Percentiles rank a stretch among this genome's conserved stretches.
Conservation (phyloP, 2,329 filamentous ascomycete genomes). For the Diplocarpon rosae region DNA sequence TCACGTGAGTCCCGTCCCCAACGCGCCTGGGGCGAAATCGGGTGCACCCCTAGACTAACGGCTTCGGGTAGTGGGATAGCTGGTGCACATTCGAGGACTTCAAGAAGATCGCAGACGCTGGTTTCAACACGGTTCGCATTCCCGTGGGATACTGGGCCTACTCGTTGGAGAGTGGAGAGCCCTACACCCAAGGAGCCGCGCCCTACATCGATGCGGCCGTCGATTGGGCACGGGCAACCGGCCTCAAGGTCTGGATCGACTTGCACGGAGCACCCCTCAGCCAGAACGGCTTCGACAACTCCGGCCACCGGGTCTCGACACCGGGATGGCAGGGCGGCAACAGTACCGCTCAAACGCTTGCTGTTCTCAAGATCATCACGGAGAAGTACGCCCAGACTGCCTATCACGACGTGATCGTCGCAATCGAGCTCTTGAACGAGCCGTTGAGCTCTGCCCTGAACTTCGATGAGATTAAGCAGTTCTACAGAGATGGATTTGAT, state of each 20-base stretch:
- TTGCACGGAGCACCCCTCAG: constrained; percentile 44
- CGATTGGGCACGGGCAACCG: constrained; percentile 41
- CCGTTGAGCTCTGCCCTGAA: constrained; percentile 30
- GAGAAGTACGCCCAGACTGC: constrained; percentile 41
- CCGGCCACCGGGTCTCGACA: constrained; percentile 36
- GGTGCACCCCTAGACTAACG: too few species aligned
- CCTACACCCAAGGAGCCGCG: constrained; percentile 41
- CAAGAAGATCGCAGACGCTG: constrained; percentile 42
- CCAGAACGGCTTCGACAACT: constrained; percentile 54
- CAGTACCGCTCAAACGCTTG: constrained; percentile 39
- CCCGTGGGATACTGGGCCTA: constrained; percentile 51
- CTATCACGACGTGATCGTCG: constrained; percentile 48
- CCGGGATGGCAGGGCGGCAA: constrained; percentile 37
- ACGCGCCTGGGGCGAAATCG: too few species aligned
- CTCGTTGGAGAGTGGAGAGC: constrained; percentile 35
- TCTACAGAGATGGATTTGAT: constrained; percentile 40
- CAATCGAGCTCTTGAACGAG: constrained; percentile 47
- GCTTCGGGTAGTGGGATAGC: constrained; percentile 20
- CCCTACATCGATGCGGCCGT: constrained; percentile 44
- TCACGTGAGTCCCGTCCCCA: constrained; percentile 25
- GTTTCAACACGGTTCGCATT: constrained; percentile 48
- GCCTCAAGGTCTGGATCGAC: constrained; percentile 47
- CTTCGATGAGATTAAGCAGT: constrained; percentile 26
- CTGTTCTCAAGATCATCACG: constrained; percentile 46
- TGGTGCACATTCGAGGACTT: constrained; percentile 36